Conservation (phyloP, 1,284 basidiomycete species). For the Boletus subluridellus region DNA sequence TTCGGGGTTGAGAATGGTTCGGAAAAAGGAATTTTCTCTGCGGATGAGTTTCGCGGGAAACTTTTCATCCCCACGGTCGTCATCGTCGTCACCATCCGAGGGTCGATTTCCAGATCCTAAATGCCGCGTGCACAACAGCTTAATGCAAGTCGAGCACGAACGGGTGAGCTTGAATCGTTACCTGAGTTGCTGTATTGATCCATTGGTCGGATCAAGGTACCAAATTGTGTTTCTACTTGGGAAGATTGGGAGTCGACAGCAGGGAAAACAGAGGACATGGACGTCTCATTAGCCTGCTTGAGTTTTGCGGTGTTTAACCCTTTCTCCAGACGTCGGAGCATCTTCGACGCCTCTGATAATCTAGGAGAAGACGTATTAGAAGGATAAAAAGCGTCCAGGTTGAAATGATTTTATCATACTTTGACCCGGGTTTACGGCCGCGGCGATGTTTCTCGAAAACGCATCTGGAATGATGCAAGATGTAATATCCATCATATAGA, state of each 20-base stretch:
- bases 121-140: constrained; percentile 30
- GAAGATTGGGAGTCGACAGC: constrained; percentile 36
- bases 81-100: constrained; percentile 59
- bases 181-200: constrained; percentile 37
- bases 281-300: constrained; percentile 43
- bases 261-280: constrained; percentile 31
- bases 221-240: constrained; percentile 32
- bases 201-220: constrained; percentile 31
- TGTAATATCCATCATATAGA: constrained; percentile 11
- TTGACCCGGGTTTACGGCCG: constrained; percentile 83
- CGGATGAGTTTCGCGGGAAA: constrained; percentile 71
- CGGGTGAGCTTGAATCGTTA: constrained; percentile 31
- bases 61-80: constrained; percentile 53
- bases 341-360: constrained; percentile 80
- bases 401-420: constrained; percentile 44
- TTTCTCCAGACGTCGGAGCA: constrained; percentile 80
- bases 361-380: constrained; percentile 37
- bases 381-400: constrained; percentile 6
- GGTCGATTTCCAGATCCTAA: constrained; percentile 40
- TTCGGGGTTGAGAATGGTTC: constrained; percentile 74
- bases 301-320: constrained; percentile 72
- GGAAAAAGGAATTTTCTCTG: constrained; percentile 72
- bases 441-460: constrained; percentile 82
- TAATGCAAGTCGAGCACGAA: constrained; percentile 12
- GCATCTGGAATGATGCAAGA: constrained; percentile 47